Evolutionary conservation across 192 early-diverging fungal species (phyloP).

Genomic region (Coemansia sp.): DNA sequence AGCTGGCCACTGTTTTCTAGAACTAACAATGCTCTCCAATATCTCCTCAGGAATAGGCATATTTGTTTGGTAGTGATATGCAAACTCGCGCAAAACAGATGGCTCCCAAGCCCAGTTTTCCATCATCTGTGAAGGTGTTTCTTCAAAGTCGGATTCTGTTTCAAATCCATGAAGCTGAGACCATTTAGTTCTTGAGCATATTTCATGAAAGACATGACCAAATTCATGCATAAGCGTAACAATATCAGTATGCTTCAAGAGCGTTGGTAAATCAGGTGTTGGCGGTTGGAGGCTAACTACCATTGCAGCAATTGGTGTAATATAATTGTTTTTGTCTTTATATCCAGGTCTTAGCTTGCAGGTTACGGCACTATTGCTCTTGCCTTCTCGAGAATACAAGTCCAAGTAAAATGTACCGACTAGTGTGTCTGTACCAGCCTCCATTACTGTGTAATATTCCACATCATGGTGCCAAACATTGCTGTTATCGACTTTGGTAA

Average conservation of each 20-base stretch:
- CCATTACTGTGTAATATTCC: conserved; percentile 64
- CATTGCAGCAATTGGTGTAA: conserved; percentile 58
- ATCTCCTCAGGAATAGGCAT: conserved; percentile 64
- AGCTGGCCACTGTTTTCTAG: conserved; percentile 64
- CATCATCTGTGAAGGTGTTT: conserved; percentile 78
- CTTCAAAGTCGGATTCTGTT: conserved; percentile 65
- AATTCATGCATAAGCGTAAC: conserved; percentile 75
- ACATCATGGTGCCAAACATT: conserved; percentile 75
- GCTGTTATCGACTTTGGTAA: conserved; percentile 58
- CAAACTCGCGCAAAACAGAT: conserved; percentile 46
- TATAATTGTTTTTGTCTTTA: conserved; percentile 14
- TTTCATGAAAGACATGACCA: conserved; percentile 58
- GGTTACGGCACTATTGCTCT: conserved; percentile 9
- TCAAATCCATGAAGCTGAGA: conserved; percentile 65
- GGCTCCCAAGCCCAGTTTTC: conserved; percentile 70
- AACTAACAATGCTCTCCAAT: conserved; percentile 57
- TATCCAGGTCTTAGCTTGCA: conserved; percentile 51
- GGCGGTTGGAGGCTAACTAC: conserved; percentile 56
- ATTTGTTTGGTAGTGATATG: conserved; percentile 63
- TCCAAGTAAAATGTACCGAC: conserved; percentile 71
- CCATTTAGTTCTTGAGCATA: conserved; percentile 66
- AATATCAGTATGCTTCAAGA: conserved; percentile 74
- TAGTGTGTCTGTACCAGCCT: conserved; percentile 55
- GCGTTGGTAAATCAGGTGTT: conserved; percentile 58
- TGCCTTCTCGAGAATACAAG: conserved; percentile 66